Base-by-base conservation (phyloP, 192 early-diverging fungal species). In the Pilaira anomala region DNA sequence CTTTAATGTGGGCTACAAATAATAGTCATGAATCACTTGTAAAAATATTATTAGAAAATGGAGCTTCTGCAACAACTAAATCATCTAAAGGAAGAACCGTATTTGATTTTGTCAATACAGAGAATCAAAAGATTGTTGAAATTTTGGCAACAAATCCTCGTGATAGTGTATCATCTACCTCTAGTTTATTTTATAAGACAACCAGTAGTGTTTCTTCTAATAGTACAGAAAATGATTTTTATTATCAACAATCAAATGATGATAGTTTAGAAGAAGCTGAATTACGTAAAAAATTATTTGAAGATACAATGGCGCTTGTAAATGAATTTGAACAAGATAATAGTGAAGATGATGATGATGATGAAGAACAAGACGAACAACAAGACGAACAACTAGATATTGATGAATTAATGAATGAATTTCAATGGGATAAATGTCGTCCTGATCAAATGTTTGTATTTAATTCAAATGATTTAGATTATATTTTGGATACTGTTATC, bases 381-480 rank as follows among this genome's bases (percentile, higher is more conserved):
- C 18, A 36, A 3, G 42, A 46, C 25, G n/a, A n/a, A n/a, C n/a
- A n/a, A n/a, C n/a, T n/a, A n/a, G 11, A 36, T 36, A 36, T 5
- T 33, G 30, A 3, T 33, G 7, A 36, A 9, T 36, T 36, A 36
- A 36, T 9, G 11, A 62, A 48, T 36, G 60, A 63, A 24, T 73
- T 73, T 51, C 54, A 67, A 25, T 98, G 92, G 93, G 84, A 88
- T 54, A 80, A 72, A 30, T 92, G 93, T 76, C 74, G 80, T 65
- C 86, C 87, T 12, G 90, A 94, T 78, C 93, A 98, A 71, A 98
- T 98, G 96, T 89, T 94, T 79, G 94, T 96, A 21, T 93, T 96
- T 70, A 85, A 84, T 58, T 78, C 78, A 56, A 79, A 83, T 39
- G 84, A 85, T 9, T 75, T 93, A 50, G 78, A 82, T 12, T 81